Conservation (phyloP, 1,139 yeast species). For the Hansenula lynferdii region DNA sequence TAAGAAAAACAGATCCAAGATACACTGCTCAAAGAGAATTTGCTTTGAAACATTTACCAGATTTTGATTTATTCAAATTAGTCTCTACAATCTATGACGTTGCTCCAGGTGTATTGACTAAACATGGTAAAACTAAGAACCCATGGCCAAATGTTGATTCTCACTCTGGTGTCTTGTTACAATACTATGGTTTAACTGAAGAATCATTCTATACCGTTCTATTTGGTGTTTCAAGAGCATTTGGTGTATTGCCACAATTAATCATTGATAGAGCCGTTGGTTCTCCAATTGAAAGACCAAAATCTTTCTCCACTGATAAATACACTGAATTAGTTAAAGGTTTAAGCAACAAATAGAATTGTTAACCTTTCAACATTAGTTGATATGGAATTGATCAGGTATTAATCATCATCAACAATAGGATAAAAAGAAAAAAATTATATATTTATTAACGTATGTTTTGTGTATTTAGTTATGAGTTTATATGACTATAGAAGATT, state of each 20-base stretch:
- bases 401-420: too few species aligned
- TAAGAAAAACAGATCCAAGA: constrained; percentile 97
- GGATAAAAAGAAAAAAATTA: too few species aligned
- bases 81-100: constrained; percentile 90
- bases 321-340: constrained; percentile 35
- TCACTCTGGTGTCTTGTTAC: constrained; percentile 94
- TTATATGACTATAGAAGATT: constrained; percentile 1
- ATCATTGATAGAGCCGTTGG: constrained; percentile 96
- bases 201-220: constrained; percentile 95
- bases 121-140: constrained; percentile 98
- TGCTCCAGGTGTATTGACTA: constrained; percentile 91
- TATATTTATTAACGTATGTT: too few species aligned
- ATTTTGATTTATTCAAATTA: constrained; percentile 85
- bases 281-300: constrained; percentile 96
- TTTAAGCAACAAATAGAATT: constrained; percentile 19
- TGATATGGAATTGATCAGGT: too few species aligned
- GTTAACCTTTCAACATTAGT: too few species aligned
- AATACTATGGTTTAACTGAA: constrained; percentile 95
- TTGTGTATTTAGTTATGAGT: constrained; percentile 2
- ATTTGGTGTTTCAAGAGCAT: constrained; percentile 97
- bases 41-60: constrained; percentile 96
- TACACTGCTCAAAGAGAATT: constrained; percentile 97
- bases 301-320: constrained; percentile 73
- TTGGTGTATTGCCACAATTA: constrained; percentile 96
- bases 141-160: constrained; percentile 99